Evolutionary conservation across 2,329 filamentous ascomycete genomes (phyloP), one percentile per base, ranked within the genome.

Genomic region (Arthrobotrys sphaeroides): DNA sequence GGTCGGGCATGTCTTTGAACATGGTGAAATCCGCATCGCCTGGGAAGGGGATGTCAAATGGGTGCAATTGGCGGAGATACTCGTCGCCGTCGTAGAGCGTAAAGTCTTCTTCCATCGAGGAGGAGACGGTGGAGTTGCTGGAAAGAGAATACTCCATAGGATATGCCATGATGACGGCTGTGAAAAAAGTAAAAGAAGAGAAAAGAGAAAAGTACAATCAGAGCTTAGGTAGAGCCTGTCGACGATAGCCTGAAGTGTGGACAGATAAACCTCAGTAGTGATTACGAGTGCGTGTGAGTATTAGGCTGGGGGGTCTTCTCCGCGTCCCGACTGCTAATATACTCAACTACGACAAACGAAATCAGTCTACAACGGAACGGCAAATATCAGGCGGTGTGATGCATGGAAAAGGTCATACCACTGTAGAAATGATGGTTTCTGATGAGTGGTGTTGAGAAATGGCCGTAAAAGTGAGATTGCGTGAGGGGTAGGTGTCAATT

Each of bases 271-370:
- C 65, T 43, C 38, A 69, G 57, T 51, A 60, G 53, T 42, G 72
- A 75, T 45, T 69, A 75, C 72, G 72, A 69, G 36, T 75, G 72
- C 65, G 72, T 38, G 72, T 75, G 72, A 75, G 64, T 75, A 75
- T 75, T 69, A 69, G 13, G 72, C 72, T 75, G 47, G 70, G 36
- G 16, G 26, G 33, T 61, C 33, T 75, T 59, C 55, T 61, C 45
- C 26, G 22, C 59, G 43, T 67, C 64, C 72, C 64, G 72, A 59
- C 28, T 47, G 72, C 72, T 65, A 69, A 69, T 75, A 65, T 43
- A 45, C 57, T 75, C 72, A 75, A 38, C 72, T 53, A 75, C 64
- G 64, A 75, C 72, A 75, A 75, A 69, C 72, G 72, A 47, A 57
- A 75, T 75, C 72, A 75, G 72, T 75, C 72, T 69, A 75, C 72